A percentile compares a stretch with the other conserved stretches of the same genome.
phyloP scores from a whole-genome alignment of 768 basidiomycete species.

The Russula compacta region DNA sequence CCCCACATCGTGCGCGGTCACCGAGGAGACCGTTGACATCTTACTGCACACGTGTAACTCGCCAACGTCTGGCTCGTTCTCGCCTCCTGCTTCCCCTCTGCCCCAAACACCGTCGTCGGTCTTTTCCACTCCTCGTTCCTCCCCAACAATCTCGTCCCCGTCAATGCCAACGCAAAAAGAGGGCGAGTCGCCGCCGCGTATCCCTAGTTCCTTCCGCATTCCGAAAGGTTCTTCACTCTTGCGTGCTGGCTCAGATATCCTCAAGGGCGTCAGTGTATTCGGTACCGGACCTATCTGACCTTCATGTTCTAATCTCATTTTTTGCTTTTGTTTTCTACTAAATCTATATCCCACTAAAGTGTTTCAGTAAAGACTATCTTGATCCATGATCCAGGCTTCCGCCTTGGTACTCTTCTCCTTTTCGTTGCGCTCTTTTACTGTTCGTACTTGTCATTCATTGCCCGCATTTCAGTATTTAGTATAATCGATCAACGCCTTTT shows the following conservation, averaged over 20 bases:
- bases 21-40: background rate
- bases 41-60: background rate
- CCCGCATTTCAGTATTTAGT: too few relatives aligned
- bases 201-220: conserved; percentile 10
- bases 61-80: background rate
- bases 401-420: background rate
- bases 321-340: background rate
- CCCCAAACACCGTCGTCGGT: conserved; percentile 11
- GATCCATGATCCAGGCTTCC: background rate
- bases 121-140: conserved; percentile 7
- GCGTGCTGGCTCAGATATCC: conserved; percentile 24
- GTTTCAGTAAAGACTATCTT: background rate
- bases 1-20: background rate
- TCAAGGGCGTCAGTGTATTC: conserved; percentile 24
- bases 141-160: conserved; percentile 1
- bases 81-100: conserved; percentile 10
- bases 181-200: background rate
- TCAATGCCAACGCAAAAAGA: background rate
- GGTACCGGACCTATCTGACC: conserved; percentile 7
- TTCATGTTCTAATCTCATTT: background rate
- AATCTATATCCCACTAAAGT: background rate
- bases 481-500: background rate
- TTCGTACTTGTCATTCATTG: background rate
- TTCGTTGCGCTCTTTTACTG: background rate
- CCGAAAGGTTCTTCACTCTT: conserved; percentile 21